phyloP scores from a whole-genome alignment of 345 rosid species.

The Dipteronia sinensis region DNA sequence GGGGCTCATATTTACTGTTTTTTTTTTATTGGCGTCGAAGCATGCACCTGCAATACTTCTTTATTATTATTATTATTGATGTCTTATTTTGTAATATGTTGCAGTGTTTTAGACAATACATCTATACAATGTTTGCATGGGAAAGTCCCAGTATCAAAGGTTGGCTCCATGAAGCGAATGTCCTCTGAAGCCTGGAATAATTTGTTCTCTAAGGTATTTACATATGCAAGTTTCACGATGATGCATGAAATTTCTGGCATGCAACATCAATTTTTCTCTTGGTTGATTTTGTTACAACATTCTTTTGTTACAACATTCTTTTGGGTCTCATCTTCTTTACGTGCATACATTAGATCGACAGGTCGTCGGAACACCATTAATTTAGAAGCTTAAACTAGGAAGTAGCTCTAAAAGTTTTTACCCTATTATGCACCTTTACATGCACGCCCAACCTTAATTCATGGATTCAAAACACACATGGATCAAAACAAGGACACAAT shows the following conservation, averaged over 20 bases:
- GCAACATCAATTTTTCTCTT: constrained; percentile 18
- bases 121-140: constrained; percentile 79
- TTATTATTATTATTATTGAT: not conserved
- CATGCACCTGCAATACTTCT: not conserved
- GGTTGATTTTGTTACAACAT: not conserved
- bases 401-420: not conserved
- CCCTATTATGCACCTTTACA: not conserved
- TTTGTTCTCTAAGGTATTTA: constrained; percentile 69
- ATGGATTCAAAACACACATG: not conserved
- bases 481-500: not conserved
- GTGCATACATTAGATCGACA: not conserved
- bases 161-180: constrained; percentile 75
- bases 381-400: not conserved
- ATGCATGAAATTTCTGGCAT: not conserved
- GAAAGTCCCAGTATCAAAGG: constrained; percentile 73
- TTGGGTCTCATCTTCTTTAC: not conserved
- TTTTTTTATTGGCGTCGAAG: not conserved
- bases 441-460: not conserved
- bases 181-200: constrained; percentile 76
- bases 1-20: not conserved
- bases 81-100: not conserved
- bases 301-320: constrained; percentile 1
- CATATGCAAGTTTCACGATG: constrained; percentile 1
- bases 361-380: not conserved
- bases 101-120: constrained; percentile 72